Base-by-base conservation (phyloP, 2,329 filamentous ascomycete genomes). In the Eutypella sp. region DNA sequence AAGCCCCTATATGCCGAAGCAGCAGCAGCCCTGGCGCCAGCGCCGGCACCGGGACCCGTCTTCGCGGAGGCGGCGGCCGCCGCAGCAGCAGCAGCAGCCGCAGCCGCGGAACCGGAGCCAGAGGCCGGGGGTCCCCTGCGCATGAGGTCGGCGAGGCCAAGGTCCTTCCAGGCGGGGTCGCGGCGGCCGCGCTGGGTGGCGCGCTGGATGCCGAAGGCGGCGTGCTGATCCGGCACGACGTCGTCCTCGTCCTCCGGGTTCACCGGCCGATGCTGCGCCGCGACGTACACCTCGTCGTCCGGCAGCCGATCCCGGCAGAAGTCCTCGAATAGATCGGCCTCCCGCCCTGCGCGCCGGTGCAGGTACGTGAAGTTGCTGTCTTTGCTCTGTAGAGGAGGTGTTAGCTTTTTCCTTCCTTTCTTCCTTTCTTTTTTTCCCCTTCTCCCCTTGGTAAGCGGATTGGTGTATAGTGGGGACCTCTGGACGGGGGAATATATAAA, bases 231-330 rank as follows among this genome's bases (percentile, higher is more conserved):
- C 0, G 89, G 88, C 4, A 93, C 88, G 4, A 93, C 85, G 60
- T 93, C 88, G 61, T 93, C 89, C 67, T 93, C 87, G 63, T 93
- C 88, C 66, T 93, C 88, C 0, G 89, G 88, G 63, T 93, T 92
- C 60, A 90, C 76, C 34, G 88, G 89, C 63, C 89, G 87, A 62
- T 90, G 81, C 51, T 89, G 81, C 7, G 82, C 81, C 27, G 85
- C 81, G n/a, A 95, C 85, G 65, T 87, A 87, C 62, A 93, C 87
- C 46, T 91, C 86, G 68, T 93, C 88, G 50, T 77, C 72, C n/a
- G 83, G 82, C 38, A 87, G 76, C 59, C 75, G 78, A 68, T 85
- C 82, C 61, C 79, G 80, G 74, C 81, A 84, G 61, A 86, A 85
- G 64, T 85, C 82, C 63, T 92, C 88, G 55, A 91, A 85, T 51